Evolutionary conservation across 768 basidiomycete genomes (phyloP).

Genomic region (Trametes cubensis): DNA sequence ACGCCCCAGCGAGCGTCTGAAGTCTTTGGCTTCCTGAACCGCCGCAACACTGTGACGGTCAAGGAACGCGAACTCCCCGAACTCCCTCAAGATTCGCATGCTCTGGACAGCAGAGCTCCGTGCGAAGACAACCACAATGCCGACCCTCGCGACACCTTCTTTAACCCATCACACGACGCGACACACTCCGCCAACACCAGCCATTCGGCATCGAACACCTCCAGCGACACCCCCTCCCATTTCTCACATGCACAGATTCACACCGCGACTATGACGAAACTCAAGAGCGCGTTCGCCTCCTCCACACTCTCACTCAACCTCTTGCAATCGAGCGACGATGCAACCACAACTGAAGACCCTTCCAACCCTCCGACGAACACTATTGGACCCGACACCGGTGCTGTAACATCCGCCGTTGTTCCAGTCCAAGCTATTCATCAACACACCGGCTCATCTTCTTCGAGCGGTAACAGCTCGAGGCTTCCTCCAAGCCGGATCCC

Average conservation of each 20-base stretch:
- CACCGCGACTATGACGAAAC: constrained; percentile 33
- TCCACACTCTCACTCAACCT: constrained; percentile 19
- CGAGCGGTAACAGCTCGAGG: constrained; percentile 1
- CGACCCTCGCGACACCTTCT: constrained; percentile 4
- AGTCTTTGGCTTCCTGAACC: constrained; percentile 71
- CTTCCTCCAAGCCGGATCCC: constrained; percentile 28
- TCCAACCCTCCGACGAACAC: not conserved
- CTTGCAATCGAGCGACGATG: not conserved
- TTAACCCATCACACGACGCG: constrained; percentile 14
- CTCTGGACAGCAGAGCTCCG: not conserved
- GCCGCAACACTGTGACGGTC: constrained; percentile 41
- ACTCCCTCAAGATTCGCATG: constrained; percentile 34
- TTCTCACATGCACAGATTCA: constrained; percentile 31
- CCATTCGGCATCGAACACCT: constrained; percentile 26
- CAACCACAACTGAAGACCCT: not conserved
- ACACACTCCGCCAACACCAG: constrained; percentile 22
- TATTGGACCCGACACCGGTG: not conserved
- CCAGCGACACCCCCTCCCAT: constrained; percentile 27
- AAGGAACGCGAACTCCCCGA: constrained; percentile 45
- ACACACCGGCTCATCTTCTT: constrained; percentile 12
- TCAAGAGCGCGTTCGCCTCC: constrained; percentile 25
- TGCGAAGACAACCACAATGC: not conserved
- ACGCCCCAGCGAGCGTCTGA: constrained; percentile 74
- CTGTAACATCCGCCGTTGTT: not conserved
- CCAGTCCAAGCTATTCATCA: constrained; percentile 1